phyloP scores from a whole-genome alignment of 2,329 filamentous ascomycete species.

The Lachnellula suecica region DNA sequence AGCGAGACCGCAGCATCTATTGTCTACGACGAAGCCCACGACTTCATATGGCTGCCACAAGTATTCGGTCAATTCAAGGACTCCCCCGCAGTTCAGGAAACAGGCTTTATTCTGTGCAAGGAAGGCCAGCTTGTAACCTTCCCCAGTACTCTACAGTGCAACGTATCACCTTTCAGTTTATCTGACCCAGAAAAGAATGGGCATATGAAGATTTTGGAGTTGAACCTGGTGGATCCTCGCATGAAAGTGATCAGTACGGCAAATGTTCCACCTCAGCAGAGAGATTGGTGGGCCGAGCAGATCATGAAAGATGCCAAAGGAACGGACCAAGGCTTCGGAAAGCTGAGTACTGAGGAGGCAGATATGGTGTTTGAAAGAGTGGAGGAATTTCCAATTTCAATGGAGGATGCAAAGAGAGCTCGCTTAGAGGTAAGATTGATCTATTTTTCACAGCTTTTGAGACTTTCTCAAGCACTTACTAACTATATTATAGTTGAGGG shows the following conservation, averaged over 20 bases:
- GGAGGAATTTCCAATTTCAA: constrained; percentile 28
- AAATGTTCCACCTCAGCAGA: constrained; percentile 50
- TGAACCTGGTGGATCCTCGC: constrained; percentile 59
- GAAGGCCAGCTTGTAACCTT: constrained; percentile 44
- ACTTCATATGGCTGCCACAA: constrained; percentile 13
- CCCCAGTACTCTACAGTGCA: constrained; percentile 47
- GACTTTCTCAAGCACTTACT: not conserved
- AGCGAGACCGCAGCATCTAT: not conserved
- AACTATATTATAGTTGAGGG: not conserved
- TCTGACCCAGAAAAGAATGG: constrained; percentile 50
- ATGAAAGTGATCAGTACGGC: constrained; percentile 49
- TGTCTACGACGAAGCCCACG: constrained; percentile 4
- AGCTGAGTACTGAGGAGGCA: constrained; percentile 18
- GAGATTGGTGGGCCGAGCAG: constrained; percentile 42
- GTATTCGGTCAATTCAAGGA: constrained; percentile 17
- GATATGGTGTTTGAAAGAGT: constrained; percentile 16
- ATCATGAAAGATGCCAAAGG: constrained; percentile 8
- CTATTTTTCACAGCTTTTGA: too few relatives aligned
- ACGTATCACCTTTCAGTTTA: constrained; percentile 50
- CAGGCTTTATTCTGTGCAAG: constrained; percentile 37
- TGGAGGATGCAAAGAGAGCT: constrained; percentile 39
- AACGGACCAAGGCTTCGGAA: constrained; percentile 18
- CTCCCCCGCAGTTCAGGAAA: constrained; percentile 33
- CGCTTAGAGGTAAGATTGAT: constrained; percentile 38
- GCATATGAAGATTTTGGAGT: constrained; percentile 54